Conservation (phyloP, 2,329 filamentous ascomycete species). For the Cercospora zeae-maydis region DNA sequence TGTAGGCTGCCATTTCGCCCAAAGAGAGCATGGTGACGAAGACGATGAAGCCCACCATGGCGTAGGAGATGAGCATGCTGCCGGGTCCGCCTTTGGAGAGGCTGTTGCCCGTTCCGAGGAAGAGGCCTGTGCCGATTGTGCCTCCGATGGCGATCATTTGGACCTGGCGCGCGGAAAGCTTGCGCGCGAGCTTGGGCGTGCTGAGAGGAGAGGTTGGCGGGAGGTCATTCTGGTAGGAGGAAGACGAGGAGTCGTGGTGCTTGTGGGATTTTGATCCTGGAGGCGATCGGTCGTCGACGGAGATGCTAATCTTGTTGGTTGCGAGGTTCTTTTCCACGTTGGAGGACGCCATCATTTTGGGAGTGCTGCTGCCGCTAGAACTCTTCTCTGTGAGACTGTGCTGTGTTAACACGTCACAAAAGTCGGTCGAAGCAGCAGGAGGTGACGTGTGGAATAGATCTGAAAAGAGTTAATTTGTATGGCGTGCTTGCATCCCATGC, state of each 20-base stretch:
- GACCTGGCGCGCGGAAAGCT: constrained; percentile 54
- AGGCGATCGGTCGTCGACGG: neutral
- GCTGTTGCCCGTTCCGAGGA: constrained; percentile 59
- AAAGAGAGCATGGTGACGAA: constrained; percentile 77
- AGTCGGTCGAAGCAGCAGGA: neutral
- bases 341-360: neutral
- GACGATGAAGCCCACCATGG: constrained; percentile 65
- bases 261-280: neutral
- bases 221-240: constrained; percentile 7
- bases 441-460: neutral
- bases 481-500: neutral
- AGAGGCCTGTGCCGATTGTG: constrained; percentile 42
- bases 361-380: neutral
- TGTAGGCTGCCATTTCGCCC: constrained; percentile 79
- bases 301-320: neutral
- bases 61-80: constrained; percentile 67
- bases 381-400: neutral
- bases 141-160: constrained; percentile 68
- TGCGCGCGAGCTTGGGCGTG: constrained; percentile 45
- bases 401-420: neutral
- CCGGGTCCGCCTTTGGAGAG: constrained; percentile 54
- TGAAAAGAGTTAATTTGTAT: no score
- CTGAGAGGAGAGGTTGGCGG: constrained; percentile 10
- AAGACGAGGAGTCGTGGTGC: neutral
- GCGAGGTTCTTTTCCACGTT: neutral